Conservation (phyloP, 257 asterid genomes). For the Ophiorrhiza pumila region DNA sequence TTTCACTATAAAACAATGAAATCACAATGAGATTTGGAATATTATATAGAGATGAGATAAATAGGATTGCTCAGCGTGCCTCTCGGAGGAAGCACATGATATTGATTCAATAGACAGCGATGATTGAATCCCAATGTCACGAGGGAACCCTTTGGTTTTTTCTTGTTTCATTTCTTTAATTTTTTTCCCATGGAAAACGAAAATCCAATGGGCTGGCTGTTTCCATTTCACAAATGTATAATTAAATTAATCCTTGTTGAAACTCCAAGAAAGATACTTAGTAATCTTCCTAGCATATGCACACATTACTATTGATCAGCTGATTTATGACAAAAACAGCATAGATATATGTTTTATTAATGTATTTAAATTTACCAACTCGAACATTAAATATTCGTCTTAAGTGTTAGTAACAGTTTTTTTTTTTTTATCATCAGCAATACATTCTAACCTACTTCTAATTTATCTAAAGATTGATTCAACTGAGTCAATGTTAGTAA, state of each 20-base stretch:
- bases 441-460: no score
- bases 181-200: neutral
- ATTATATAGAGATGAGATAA: conserved; percentile 13
- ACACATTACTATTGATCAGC: neutral
- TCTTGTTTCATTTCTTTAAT: neutral
- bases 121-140: conserved; percentile 40
- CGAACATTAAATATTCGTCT: no score
- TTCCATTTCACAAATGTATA: neutral
- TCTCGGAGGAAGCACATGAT: conserved; percentile 75
- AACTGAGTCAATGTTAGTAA: no score
- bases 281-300: conserved; percentile 42
- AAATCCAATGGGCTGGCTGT: conserved; percentile 20
- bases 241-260: conserved; percentile 9
- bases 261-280: conserved; percentile 44
- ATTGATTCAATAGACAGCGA: conserved; percentile 57
- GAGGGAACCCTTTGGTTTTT: conserved; percentile 19
- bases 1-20: no score
- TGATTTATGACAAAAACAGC: no score
- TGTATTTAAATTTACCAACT: no score
- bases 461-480: no score
- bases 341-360: no score
- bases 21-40: neutral
- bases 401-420: no score
- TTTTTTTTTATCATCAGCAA: no score
- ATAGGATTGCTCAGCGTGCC: conserved; percentile 45